These are phyloP conservation scores for Podaxis sp. DNA, from an alignment of 768 basidiomycete genomes.

Conservation along the genomic window DNA sequence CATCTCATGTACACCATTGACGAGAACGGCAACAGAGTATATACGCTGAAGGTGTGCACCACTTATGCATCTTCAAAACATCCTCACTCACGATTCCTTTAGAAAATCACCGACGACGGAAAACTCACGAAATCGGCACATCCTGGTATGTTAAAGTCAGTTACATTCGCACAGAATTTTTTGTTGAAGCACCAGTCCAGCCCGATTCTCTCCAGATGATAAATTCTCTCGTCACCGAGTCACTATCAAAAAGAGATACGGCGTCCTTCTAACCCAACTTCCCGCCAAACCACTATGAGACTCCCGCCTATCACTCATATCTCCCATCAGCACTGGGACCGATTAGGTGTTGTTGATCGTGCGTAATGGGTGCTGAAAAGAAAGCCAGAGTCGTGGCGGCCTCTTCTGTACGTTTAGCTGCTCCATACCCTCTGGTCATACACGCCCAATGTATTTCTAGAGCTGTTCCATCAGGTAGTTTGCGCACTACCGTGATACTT, in stretches of 20 bases:
- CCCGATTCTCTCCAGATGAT: conserved; percentile 98
- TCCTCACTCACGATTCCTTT: conserved; percentile 9
- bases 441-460: too few species aligned
- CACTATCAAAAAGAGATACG: conserved; percentile 92
- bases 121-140: conserved; percentile 94
- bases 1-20: conserved; percentile 96
- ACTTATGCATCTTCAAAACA: not conserved
- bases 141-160: conserved; percentile 62
- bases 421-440: too few species aligned
- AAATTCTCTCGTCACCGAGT: conserved; percentile 98
- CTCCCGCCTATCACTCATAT: not conserved
- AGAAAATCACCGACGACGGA: conserved; percentile 86
- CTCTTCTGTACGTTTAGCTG: too few species aligned
- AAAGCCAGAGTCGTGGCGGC: not conserved
- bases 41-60: conserved; percentile 84
- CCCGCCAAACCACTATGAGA: conserved; percentile 83
- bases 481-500: too few species aligned
- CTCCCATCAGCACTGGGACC: not conserved
- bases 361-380: not conserved
- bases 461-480: too few species aligned
- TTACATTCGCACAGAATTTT: not conserved
- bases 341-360: not conserved
- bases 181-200: conserved; percentile 36
- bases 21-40: conserved; percentile 73
- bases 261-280: conserved; percentile 85